Conservation (phyloP, 2,329 filamentous ascomycete species). For the Neonectria magnoliae region DNA sequence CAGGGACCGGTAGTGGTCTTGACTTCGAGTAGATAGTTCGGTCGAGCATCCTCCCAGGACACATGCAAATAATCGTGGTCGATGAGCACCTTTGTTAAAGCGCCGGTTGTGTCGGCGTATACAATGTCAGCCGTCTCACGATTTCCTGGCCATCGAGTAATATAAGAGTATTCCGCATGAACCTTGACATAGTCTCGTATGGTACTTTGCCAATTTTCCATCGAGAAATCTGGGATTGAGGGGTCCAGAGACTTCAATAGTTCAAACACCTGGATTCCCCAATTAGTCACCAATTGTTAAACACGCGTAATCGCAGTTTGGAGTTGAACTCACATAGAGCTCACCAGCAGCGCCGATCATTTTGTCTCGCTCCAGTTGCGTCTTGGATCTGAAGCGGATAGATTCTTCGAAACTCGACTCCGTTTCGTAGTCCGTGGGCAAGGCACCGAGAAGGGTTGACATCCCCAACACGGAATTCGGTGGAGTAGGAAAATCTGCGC, state of each 20-base stretch:
- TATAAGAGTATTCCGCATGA: slow-evolving; percentile 51
- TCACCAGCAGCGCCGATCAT: slow-evolving; percentile 21
- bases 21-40: slow-evolving; percentile 59
- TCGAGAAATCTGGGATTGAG: slow-evolving; percentile 45
- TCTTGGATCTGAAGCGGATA: background rate
- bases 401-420: background rate
- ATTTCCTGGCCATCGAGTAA: slow-evolving; percentile 50
- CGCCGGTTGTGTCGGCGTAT: slow-evolving; percentile 49
- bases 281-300: background rate
- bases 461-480: background rate
- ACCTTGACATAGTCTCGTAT: slow-evolving; percentile 52
- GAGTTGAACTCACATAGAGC: slow-evolving; percentile 14
- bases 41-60: slow-evolving; percentile 39
- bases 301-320: background rate
- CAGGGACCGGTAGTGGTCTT: slow-evolving; percentile 54
- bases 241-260: slow-evolving; percentile 43
- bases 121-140: slow-evolving; percentile 57
- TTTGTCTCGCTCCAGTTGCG: slow-evolving; percentile 7
- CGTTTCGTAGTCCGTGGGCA: background rate
- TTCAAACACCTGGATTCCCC: slow-evolving; percentile 50
- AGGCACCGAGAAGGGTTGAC: background rate
- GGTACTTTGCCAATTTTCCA: slow-evolving; percentile 57
- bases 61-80: slow-evolving; percentile 43
- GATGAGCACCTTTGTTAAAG: slow-evolving; percentile 48
- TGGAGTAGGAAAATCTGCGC: background rate